A percentile compares a stretch with the other conserved stretches of the same genome.
These are phyloP conservation scores for Zizania latifolia DNA, from an alignment of 176 grass and related monocot species.

Conservation along the genomic window DNA sequence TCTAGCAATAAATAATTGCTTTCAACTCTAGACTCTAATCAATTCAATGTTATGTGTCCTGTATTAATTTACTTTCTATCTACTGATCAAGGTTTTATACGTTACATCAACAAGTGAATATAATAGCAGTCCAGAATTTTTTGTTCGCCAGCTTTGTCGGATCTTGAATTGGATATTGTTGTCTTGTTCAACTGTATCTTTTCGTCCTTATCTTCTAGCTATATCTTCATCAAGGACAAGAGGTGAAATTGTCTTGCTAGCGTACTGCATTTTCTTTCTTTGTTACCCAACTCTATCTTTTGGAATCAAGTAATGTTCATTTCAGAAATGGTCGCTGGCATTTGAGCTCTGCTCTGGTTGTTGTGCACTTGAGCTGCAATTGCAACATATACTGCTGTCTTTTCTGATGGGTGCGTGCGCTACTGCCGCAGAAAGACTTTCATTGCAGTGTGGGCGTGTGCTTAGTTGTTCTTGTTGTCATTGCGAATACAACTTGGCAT, in stretches of 20 bases:
- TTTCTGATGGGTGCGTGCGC: slow-evolving; percentile 28
- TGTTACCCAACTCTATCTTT: too few species aligned
- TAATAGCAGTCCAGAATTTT: neutral
- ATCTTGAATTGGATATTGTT: neutral
- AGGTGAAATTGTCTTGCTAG: neutral
- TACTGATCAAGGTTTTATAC: too few species aligned
- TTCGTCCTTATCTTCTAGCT: neutral
- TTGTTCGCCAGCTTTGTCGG: neutral
- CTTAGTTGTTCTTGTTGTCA: neutral
- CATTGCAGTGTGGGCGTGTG: neutral
- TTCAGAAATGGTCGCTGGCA: too few species aligned
- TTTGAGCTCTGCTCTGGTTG: neutral
- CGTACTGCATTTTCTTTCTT: too few species aligned
- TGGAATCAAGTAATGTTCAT: too few species aligned
- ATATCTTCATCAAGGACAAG: neutral
- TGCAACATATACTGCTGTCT: slow-evolving; percentile 6
- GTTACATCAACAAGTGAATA: neutral
- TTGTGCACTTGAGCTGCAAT: neutral
- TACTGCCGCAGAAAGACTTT: neutral
- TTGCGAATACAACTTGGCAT: neutral
- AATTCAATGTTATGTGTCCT: too few species aligned
- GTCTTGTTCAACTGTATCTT: neutral
- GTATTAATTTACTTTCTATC: too few species aligned
- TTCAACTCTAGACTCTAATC: too few species aligned
- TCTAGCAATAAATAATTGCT: too few species aligned